Evolutionary conservation across 495 filamentous ascomycete genomes (phyloP).

Genomic region (Xylaria acuta): DNA sequence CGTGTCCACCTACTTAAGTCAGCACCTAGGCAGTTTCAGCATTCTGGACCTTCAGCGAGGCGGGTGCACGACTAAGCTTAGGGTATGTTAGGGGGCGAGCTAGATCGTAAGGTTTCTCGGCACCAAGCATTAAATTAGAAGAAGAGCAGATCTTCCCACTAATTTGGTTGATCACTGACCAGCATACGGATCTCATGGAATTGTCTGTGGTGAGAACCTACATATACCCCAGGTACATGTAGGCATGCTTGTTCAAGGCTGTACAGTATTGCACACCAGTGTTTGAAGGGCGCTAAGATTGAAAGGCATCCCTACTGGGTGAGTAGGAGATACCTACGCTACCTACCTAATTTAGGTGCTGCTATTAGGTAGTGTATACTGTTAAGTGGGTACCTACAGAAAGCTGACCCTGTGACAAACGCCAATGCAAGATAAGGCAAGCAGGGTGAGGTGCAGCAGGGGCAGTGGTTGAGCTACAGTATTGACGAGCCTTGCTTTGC

Average conservation of each 20-base stretch:
- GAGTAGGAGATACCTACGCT: not conserved
- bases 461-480: not conserved
- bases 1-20: slow-evolving; percentile 1
- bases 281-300: not conserved
- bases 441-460: slow-evolving; percentile 1
- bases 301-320: not conserved
- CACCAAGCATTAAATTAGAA: not conserved
- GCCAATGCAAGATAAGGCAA: slow-evolving; percentile 13
- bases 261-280: too few species aligned
- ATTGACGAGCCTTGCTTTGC: not conserved
- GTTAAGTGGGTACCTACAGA: not conserved
- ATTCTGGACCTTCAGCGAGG: not conserved
- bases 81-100: not conserved
- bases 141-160: not conserved
- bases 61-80: not conserved
- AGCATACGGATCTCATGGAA: not conserved
- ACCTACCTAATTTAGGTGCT: not conserved
- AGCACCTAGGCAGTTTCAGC: not conserved
- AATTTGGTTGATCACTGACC: not conserved
- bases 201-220: not conserved
- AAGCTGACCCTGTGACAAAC: not conserved
- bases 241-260: too few species aligned
- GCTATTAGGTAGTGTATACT: not conserved
- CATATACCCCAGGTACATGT: too few species aligned
- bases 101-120: not conserved